Evolutionary conservation across 2,329 filamentous ascomycete genomes (phyloP).

Genomic region (Trichoderma atrobrunneum): DNA sequence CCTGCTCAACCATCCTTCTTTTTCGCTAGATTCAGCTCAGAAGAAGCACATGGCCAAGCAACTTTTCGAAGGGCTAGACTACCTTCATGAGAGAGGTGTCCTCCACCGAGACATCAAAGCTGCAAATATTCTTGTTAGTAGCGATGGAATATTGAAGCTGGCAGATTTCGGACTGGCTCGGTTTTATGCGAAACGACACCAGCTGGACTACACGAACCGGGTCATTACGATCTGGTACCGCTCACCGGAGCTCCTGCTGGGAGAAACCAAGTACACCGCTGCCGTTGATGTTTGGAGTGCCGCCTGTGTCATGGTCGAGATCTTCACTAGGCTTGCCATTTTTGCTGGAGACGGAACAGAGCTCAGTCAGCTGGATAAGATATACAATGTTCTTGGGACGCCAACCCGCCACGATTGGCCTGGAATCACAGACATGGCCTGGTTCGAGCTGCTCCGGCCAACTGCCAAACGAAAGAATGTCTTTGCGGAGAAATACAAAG

Average conservation of each 20-base stretch:
- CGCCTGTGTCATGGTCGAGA: constrained; percentile 93
- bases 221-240: constrained; percentile 99
- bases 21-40: constrained; percentile 77
- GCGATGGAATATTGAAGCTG: constrained; percentile 81
- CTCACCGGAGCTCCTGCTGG: constrained; percentile 83
- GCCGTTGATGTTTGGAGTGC: constrained; percentile 96
- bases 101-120: constrained; percentile 98
- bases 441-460: constrained; percentile 89
- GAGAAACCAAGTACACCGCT: constrained; percentile 85
- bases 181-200: constrained; percentile 89
- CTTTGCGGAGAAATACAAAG: constrained; percentile 80
- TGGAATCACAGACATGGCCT: constrained; percentile 86
- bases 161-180: constrained; percentile 95
- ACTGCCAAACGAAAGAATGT: constrained; percentile 67
- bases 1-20: constrained; percentile 89
- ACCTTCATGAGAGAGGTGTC: constrained; percentile 89
- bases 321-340: constrained; percentile 89
- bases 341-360: constrained; percentile 97
- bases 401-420: constrained; percentile 86
- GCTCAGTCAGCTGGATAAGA: constrained; percentile 91
- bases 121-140: constrained; percentile 93
- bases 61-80: constrained; percentile 89
- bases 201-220: constrained; percentile 95
- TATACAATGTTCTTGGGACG: constrained; percentile 89
- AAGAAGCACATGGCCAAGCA: constrained; percentile 93